Conservation (phyloP, 108 stramenopile species). For the Heterococcus sp. region DNA sequence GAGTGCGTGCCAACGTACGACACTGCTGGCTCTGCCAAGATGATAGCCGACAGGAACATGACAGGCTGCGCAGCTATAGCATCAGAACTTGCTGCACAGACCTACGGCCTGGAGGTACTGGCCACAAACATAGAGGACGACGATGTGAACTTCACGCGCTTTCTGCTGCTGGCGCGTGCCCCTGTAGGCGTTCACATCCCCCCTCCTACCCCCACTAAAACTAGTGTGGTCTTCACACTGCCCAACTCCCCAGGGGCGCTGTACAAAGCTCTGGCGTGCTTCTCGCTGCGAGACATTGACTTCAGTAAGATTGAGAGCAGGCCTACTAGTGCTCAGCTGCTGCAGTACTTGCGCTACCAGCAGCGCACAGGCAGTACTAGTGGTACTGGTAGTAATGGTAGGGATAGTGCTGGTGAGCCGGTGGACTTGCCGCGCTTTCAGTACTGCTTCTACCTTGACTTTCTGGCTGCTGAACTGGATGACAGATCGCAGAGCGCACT, state of each 20-base stretch:
- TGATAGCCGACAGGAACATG: constrained; percentile 70
- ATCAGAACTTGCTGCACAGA: constrained; percentile 80
- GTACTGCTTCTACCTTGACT: constrained; percentile 60
- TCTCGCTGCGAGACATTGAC: constrained; percentile 80
- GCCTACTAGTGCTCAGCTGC: constrained; percentile 62
- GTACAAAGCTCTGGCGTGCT: constrained; percentile 92
- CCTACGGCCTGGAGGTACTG: constrained; percentile 81
- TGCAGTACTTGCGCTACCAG: constrained; percentile 54
- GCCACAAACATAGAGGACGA: constrained; percentile 92
- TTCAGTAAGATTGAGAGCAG: constrained; percentile 94
- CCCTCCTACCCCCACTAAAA: constrained; percentile 60
- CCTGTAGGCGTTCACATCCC: constrained; percentile 31
- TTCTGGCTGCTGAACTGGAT: constrained; percentile 51
- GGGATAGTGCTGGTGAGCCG: constrained; percentile 3
- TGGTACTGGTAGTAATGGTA: not conserved
- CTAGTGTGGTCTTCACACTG: constrained; percentile 88
- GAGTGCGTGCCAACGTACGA: constrained; percentile 58
- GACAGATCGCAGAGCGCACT: constrained; percentile 51
- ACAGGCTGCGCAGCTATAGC: constrained; percentile 74
- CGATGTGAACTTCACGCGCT: constrained; percentile 93
- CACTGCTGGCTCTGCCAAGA: constrained; percentile 94
- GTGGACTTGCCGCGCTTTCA: constrained; percentile 53
- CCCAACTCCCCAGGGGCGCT: constrained; percentile 85
- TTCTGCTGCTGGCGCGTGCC: constrained; percentile 77
- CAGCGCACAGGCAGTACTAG: constrained; percentile 1